phyloP scores from a whole-genome alignment of 495 filamentous ascomycete genomes.

The Hypoxylon subgilvum region DNA sequence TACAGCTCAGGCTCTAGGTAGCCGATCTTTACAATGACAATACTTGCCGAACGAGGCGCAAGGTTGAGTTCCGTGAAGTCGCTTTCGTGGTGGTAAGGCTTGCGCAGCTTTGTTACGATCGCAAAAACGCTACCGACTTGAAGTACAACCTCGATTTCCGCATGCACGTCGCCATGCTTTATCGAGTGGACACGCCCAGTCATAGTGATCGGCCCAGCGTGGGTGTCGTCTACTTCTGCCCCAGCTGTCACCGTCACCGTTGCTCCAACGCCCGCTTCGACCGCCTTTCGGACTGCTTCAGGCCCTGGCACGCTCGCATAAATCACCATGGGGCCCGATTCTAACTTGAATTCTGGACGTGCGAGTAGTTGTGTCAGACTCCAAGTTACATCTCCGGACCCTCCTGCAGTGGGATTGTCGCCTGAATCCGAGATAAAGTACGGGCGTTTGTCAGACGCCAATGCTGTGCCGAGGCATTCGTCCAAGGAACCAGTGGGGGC shows the following conservation, averaged over 20 bases:
- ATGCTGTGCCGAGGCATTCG: slow-evolving; percentile 57
- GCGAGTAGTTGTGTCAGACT: slow-evolving; percentile 54
- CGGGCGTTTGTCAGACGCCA: slow-evolving; percentile 53
- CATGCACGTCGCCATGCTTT: slow-evolving; percentile 58
- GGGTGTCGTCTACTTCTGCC: slow-evolving; percentile 60
- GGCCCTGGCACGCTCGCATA: slow-evolving; percentile 64
- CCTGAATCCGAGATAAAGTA: slow-evolving; percentile 67
- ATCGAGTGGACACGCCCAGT: slow-evolving; percentile 61
- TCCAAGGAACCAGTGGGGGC: slow-evolving; percentile 59
- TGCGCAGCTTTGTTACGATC: slow-evolving; percentile 62
- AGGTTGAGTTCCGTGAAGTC: slow-evolving; percentile 62
- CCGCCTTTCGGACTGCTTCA: slow-evolving; percentile 52
- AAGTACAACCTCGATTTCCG: slow-evolving; percentile 57
- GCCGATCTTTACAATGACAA: slow-evolving; percentile 66
- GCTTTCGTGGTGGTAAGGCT: slow-evolving; percentile 62
- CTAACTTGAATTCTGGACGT: slow-evolving; percentile 54
- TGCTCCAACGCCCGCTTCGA: slow-evolving; percentile 56
- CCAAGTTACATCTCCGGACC: slow-evolving; percentile 63
- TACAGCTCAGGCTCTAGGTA: slow-evolving; percentile 65
- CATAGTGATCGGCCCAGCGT: slow-evolving; percentile 60
- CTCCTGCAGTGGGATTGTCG: slow-evolving; percentile 64
- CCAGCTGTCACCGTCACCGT: slow-evolving; percentile 62
- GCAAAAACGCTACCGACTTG: slow-evolving; percentile 61
- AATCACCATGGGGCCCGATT: slow-evolving; percentile 53
- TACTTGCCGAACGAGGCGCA: slow-evolving; percentile 52